Base-by-base conservation (phyloP, 1,284 basidiomycete genomes). In the Violaceomyces palustris region DNA sequence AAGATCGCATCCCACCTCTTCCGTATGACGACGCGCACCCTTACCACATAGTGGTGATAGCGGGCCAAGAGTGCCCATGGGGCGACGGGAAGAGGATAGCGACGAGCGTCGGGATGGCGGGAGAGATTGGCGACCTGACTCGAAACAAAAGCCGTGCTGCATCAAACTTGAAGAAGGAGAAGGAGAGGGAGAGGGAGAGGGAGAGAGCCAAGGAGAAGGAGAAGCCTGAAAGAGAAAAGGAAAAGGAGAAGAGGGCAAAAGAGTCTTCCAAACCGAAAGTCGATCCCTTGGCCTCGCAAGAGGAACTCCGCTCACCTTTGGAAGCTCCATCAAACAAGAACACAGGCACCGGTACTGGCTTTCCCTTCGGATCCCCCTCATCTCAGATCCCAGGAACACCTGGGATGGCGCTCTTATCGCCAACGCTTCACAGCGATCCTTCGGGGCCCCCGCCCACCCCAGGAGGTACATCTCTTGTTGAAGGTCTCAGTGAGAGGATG, bases 41-140 rank as follows among this genome's bases (percentile, higher is more conserved):
- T 6, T 89, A 87, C 69, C 87, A 89, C 73, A 74, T 89, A 14
- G 76, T 89, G 17, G 81, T 89, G 18, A 79, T 89, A 3, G 87
- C 86, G 22, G 87, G 86, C 15, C 87, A 89, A 69, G 50, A 71
- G 42, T 69, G 67, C 38, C 68, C 68, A 6, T 71, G 67, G 67
- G 67, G 67, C 10, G 61, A 69, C 26, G 65, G 63, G 7, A 60
- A 62, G 17, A 53, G 60, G 2, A 33, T 69, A 0, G 63, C 60
- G 1, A 60, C 62, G 19, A 54, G 62, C n/a, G 54, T 71, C 1
- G 67, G 65, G 15, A 57, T 69, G 31, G 68, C 68, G 3, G 54
- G 58, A 15, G 68, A 71, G 42, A 46, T 71, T 2, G 55, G 67
- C n/a, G 61, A 60, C 35, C 33, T 67, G 7, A 48, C 50, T 21